A percentile compares a stretch with the other conserved stretches of the same genome.
Evolutionary conservation across 768 basidiomycete species (phyloP).

Genomic region (Phallus indusiatus): DNA sequence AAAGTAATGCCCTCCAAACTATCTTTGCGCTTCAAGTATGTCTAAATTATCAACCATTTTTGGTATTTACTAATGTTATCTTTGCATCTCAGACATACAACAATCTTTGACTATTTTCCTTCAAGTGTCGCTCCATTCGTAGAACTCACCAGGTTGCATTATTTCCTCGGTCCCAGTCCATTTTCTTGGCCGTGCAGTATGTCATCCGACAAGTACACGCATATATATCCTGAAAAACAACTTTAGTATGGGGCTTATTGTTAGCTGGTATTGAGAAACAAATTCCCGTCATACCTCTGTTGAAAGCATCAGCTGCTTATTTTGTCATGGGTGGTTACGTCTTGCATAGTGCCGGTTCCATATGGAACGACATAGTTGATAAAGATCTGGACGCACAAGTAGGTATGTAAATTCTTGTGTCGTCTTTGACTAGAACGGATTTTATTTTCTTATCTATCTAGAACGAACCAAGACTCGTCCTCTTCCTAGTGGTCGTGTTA

Average conservation of each 20-base stretch:
- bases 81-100: too few species aligned
- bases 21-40: too few species aligned
- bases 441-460: neutral
- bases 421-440: neutral
- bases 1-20: too few species aligned
- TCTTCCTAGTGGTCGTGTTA: neutral
- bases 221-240: neutral
- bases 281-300: neutral
- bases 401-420: neutral
- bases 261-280: neutral
- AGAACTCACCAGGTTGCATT: neutral
- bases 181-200: neutral
- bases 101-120: too few species aligned
- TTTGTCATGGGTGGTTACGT: neutral
- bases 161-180: neutral
- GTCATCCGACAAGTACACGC: neutral
- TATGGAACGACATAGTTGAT: slow-evolving; percentile 1
- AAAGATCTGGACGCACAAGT: neutral
- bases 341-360: neutral
- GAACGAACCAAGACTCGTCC: neutral
- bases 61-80: too few species aligned
- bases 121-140: neutral
- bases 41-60: too few species aligned
- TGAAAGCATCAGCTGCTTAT: neutral
- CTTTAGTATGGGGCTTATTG: neutral